Percentiles rank a stretch among this genome's conserved stretches.
These are phyloP conservation scores for Rhododendron griersonianum DNA, from an alignment of 148 eudicot genomes.

Conservation along the genomic window DNA sequence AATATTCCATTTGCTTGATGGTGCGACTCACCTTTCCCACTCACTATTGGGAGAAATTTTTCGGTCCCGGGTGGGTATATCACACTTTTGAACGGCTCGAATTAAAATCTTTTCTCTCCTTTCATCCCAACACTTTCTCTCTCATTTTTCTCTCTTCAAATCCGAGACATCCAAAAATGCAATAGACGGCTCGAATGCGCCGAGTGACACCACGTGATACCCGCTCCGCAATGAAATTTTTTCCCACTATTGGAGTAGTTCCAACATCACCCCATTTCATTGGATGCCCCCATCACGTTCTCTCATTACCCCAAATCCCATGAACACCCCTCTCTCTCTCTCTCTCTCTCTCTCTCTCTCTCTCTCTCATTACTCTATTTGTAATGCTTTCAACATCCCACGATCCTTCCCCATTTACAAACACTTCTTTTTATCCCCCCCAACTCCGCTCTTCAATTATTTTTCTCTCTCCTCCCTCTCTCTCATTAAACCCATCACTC, in stretches of 20 bases:
- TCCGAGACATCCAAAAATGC: too few species aligned
- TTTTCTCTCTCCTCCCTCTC: not conserved
- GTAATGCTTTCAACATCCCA: slow-evolving; percentile 24
- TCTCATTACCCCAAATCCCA: not conserved
- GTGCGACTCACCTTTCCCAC: not conserved
- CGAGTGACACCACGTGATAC: too few species aligned
- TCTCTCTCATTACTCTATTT: slow-evolving; percentile 1
- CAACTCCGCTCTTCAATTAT: not conserved
- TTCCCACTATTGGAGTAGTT: not conserved
- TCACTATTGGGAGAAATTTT: not conserved
- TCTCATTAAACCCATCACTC: not conserved
- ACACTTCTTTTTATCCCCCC: not conserved
- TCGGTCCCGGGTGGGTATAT: too few species aligned
- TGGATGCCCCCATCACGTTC: not conserved
- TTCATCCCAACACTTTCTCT: too few species aligned
- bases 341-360: slow-evolving; percentile 5
- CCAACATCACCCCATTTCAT: not conserved
- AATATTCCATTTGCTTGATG: slow-evolving; percentile 1
- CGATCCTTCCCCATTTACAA: slow-evolving; percentile 15
- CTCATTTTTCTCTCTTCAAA: too few species aligned
- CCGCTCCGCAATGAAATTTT: too few species aligned
- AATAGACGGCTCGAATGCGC: too few species aligned
- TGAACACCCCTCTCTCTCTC: not conserved
- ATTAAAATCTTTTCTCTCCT: too few species aligned
- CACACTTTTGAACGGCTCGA: too few species aligned